These are phyloP conservation scores for Smithsoniella earleae DNA, from an alignment of 163 green algal species.

Conservation along the genomic window DNA sequence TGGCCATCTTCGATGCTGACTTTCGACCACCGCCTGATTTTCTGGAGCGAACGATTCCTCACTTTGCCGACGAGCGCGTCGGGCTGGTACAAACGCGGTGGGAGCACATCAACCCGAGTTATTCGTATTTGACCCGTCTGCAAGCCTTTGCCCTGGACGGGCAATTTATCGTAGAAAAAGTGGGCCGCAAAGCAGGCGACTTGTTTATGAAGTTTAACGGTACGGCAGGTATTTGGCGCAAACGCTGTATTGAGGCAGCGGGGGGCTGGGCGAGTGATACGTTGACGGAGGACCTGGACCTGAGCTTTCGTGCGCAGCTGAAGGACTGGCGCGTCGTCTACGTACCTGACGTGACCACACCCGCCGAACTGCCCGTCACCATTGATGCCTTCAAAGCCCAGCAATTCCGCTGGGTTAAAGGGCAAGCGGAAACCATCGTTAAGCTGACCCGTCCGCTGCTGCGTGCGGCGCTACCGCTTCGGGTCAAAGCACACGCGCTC, in stretches of 20 bases:
- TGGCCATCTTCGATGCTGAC: conserved; percentile 87
- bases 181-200: too few relatives aligned
- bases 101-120: too few relatives aligned
- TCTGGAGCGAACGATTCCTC: conserved; percentile 65
- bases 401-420: conserved; percentile 34
- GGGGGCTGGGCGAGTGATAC: conserved; percentile 78
- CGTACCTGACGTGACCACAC: conserved; percentile 56
- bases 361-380: conserved; percentile 53
- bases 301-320: conserved; percentile 72
- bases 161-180: too few relatives aligned
- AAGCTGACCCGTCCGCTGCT: too few relatives aligned
- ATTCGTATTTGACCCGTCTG: too few relatives aligned
- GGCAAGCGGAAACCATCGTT: background rate
- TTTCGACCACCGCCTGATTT: conserved; percentile 81
- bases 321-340: conserved; percentile 71
- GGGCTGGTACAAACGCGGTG: too few relatives aligned
- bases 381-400: conserved; percentile 38
- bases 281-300: conserved; percentile 90
- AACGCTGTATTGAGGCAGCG: conserved; percentile 62
- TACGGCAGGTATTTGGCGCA: conserved; percentile 75
- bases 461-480: too few relatives aligned
- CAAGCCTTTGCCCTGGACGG: too few relatives aligned
- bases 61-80: conserved; percentile 68
- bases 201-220: conserved; percentile 95
- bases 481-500: too few relatives aligned